Evolutionary conservation across 2,329 filamentous ascomycete genomes (phyloP).

Genomic region (Eutypa lata): DNA sequence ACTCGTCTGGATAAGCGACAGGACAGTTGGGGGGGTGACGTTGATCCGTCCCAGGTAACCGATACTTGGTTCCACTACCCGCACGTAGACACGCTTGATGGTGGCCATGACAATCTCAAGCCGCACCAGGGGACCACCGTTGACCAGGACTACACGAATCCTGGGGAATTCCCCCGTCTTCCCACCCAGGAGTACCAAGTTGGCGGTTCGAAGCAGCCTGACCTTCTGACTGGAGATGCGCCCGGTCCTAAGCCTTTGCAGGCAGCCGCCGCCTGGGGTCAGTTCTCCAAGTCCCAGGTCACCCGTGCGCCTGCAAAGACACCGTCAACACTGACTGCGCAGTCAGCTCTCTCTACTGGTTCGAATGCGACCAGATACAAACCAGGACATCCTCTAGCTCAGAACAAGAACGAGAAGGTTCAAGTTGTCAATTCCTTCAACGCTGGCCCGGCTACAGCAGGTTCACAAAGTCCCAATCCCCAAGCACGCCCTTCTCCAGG

Average conservation of each 20-base stretch:
- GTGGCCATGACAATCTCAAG: not conserved
- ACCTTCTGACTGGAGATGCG: slow-evolving; percentile 13
- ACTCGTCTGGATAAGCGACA: slow-evolving; percentile 20
- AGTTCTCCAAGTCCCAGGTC: slow-evolving; percentile 16
- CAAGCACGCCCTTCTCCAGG: slow-evolving; percentile 4
- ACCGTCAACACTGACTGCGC: slow-evolving; percentile 5
- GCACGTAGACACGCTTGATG: slow-evolving; percentile 7
- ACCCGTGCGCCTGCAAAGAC: slow-evolving; percentile 8
- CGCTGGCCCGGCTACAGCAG: slow-evolving; percentile 6
- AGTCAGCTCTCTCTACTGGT: not conserved
- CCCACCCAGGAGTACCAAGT: slow-evolving; percentile 10
- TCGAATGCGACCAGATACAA: not conserved
- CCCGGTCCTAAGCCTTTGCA: slow-evolving; percentile 7
- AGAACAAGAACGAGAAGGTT: not conserved
- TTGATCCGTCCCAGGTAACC: not conserved
- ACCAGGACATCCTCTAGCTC: not conserved
- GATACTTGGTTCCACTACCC: slow-evolving; percentile 2
- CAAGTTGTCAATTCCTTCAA: not conserved
- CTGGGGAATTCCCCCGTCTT: slow-evolving; percentile 10
- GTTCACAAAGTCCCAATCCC: slow-evolving; percentile 14
- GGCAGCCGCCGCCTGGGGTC: slow-evolving; percentile 16
- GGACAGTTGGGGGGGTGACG: slow-evolving; percentile 9
- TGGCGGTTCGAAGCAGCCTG: slow-evolving; percentile 15
- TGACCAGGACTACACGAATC: slow-evolving; percentile 6
- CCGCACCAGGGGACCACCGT: not conserved